Percentiles rank a stretch among this genome's conserved stretches.
Conservation (phyloP, 768 basidiomycete genomes). For the Epithele typhae region DNA sequence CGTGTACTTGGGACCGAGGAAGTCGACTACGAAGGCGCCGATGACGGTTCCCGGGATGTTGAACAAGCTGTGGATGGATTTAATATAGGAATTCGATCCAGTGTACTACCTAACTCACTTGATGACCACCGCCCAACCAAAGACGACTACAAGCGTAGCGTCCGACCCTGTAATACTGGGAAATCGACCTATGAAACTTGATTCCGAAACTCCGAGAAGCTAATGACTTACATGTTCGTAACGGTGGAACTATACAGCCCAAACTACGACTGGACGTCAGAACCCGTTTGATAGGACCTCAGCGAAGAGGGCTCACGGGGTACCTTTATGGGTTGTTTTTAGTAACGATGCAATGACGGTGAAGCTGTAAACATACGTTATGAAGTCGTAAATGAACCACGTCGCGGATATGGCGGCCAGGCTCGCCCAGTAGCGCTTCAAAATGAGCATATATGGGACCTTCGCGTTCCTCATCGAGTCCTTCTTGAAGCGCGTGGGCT, state of each 20-base stretch:
- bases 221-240: conserved; percentile 49
- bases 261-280: too few species aligned
- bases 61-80: conserved; percentile 39
- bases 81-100: conserved; percentile 20
- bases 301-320: conserved; percentile 1
- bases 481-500: conserved; percentile 68
- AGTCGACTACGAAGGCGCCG: conserved; percentile 75
- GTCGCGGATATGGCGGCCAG: conserved; percentile 69
- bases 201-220: too few species aligned
- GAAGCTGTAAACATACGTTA: conserved; percentile 45
- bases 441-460: conserved; percentile 73
- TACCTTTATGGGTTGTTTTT: too few species aligned
- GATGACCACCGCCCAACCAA: conserved; percentile 85
- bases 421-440: conserved; percentile 78
- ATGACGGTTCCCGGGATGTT: conserved; percentile 69
- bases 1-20: conserved; percentile 68
- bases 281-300: not conserved
- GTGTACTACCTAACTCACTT: conserved; percentile 45
- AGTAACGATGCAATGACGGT: too few species aligned
- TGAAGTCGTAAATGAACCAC: conserved; percentile 87
- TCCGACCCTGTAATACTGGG: conserved; percentile 54
- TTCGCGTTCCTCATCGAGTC: conserved; percentile 73
- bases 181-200: not conserved
- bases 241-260: conserved; percentile 79
- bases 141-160: conserved; percentile 51